Percentiles rank a stretch among this genome's conserved stretches.
Evolutionary conservation across 805 yeast genomes (phyloP).

Genomic region (Nakazawaea molendinolei): DNA sequence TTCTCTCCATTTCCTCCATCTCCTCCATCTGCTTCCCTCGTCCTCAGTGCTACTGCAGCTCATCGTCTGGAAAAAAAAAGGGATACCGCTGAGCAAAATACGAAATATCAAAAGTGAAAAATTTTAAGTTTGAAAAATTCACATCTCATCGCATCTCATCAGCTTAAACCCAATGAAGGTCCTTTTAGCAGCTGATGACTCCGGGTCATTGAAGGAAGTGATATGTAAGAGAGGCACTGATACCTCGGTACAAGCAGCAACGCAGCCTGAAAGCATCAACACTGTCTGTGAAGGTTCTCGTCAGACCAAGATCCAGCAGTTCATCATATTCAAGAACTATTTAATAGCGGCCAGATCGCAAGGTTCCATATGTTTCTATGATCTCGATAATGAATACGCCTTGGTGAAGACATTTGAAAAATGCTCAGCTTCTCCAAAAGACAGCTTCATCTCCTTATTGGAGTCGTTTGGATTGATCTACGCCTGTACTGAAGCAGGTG

Average conservation of each 20-base stretch:
- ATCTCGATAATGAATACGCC: constrained; percentile 18
- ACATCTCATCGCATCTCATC: neutral
- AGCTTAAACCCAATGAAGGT: constrained; percentile 42
- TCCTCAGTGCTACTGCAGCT: too few relatives aligned
- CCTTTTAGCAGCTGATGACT: constrained; percentile 58
- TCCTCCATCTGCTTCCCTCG: too few relatives aligned
- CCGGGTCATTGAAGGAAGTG: constrained; percentile 60
- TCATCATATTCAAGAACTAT: constrained; percentile 26
- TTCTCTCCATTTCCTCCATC: too few relatives aligned
- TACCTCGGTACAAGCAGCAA: constrained; percentile 63
- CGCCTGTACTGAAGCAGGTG: constrained; percentile 28
- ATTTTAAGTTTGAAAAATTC: constrained; percentile 4
- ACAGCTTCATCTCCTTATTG: constrained; percentile 32
- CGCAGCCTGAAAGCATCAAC: constrained; percentile 51
- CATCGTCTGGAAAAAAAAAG: too few relatives aligned
- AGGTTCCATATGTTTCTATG: constrained; percentile 36
- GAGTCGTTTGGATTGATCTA: constrained; percentile 21
- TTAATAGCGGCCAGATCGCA: constrained; percentile 36
- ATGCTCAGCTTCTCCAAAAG: constrained; percentile 18
- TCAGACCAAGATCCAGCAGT: constrained; percentile 28
- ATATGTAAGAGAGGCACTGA: constrained; percentile 65
- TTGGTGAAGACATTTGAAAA: constrained; percentile 14
- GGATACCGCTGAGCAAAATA: constrained; percentile 2
- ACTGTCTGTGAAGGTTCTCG: constrained; percentile 24
- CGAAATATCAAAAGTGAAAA: too few relatives aligned